phyloP scores from a whole-genome alignment of 2,329 filamentous ascomycete species.

The Celoporthe dispersa region DNA sequence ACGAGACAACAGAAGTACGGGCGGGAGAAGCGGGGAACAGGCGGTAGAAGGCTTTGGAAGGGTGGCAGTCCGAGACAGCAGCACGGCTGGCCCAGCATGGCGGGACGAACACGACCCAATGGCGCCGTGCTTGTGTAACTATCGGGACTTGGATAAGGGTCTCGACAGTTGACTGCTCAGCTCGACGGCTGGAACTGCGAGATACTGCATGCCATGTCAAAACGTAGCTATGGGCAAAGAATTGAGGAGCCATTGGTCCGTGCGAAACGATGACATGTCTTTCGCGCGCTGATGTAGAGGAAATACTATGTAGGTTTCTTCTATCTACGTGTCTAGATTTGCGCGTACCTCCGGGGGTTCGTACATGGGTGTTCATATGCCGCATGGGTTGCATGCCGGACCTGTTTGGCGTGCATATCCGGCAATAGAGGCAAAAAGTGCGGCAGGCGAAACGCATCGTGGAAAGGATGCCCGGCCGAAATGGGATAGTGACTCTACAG shows the following conservation, averaged over 20 bases:
- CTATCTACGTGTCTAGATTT: background rate
- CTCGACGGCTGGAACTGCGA: background rate
- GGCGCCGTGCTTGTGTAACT: background rate
- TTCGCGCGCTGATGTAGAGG: background rate
- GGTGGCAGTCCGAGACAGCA: constrained; percentile 1
- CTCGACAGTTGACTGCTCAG: background rate
- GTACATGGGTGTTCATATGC: background rate
- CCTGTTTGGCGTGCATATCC: background rate
- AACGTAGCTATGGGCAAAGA: background rate
- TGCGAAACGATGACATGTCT: background rate
- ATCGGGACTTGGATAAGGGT: background rate
- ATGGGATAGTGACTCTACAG: background rate
- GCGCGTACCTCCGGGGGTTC: background rate
- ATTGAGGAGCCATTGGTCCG: background rate
- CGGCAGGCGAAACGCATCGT: background rate
- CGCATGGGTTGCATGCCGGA: background rate
- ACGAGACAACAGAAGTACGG: background rate
- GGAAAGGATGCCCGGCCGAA: background rate
- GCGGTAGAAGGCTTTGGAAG: background rate
- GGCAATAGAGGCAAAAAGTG: background rate
- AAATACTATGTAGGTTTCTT: background rate
- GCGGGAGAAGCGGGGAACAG: background rate
- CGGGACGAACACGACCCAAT: background rate
- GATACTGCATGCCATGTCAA: background rate
- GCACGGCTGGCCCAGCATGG: constrained; percentile 6